phyloP scores from a whole-genome alignment of 306 rosid species.

The Sicyos edulis region DNA sequence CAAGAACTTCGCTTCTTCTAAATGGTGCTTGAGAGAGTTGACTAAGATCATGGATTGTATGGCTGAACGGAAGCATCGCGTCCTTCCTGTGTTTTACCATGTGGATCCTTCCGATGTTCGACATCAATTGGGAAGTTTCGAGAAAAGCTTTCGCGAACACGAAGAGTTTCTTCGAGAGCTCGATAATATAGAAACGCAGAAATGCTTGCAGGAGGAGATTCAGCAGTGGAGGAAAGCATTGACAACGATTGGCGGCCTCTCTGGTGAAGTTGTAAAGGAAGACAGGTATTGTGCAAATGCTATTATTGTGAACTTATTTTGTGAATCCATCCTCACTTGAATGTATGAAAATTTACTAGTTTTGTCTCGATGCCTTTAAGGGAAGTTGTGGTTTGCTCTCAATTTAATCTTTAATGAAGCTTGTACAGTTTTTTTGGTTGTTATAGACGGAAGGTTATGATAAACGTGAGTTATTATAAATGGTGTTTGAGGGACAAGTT shows the following conservation, averaged over 20 bases:
- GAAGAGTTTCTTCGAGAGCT: neutral
- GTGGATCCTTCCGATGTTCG: conserved; percentile 19
- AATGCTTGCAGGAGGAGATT: neutral
- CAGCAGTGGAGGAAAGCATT: neutral
- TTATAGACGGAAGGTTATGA: too few species aligned
- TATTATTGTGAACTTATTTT: too few species aligned
- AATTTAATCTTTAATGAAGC: too few species aligned
- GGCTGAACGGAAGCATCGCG: neutral
- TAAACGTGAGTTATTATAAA: too few species aligned
- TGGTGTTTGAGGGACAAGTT: too few species aligned
- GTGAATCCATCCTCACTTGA: too few species aligned
- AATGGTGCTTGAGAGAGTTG: conserved; percentile 17
- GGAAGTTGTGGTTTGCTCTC: too few species aligned
- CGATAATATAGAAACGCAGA: neutral
- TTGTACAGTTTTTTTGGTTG: too few species aligned
- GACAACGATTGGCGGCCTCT: neutral
- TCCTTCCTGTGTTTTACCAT: neutral
- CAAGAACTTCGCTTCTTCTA: neutral
- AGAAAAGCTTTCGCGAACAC: conserved; percentile 10
- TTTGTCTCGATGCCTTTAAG: too few species aligned
- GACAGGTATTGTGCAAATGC: neutral
- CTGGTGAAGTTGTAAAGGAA: neutral
- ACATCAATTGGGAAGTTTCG: conserved; percentile 26
- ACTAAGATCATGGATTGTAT: neutral
- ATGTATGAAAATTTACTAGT: too few species aligned